Percentiles rank a stretch among this genome's conserved stretches.
Conservation (phyloP, 441 rosid genomes). For the Raphanus hybrid region DNA sequence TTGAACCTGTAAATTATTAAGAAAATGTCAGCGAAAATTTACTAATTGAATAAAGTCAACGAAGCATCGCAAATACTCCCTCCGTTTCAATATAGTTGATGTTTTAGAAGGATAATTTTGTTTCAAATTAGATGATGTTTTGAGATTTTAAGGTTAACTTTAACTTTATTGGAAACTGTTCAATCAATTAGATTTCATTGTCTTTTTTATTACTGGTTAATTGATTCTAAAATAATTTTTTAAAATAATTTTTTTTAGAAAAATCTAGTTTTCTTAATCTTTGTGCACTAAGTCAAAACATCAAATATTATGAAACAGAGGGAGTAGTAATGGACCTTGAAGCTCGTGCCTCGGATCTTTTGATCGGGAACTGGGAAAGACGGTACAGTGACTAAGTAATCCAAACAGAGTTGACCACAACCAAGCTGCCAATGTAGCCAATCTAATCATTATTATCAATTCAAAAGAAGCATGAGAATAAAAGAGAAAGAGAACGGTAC, state of each 20-base stretch:
- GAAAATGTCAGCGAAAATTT: background rate
- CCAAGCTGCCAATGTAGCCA: conserved; percentile 55
- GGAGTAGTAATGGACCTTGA: conserved; percentile 55
- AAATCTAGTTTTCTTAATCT: no score
- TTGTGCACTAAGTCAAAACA: no score
- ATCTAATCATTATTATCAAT: background rate
- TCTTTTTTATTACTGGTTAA: no score
- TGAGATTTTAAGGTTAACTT: no score
- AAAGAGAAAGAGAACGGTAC: conserved; percentile 21
- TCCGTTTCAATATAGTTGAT: no score
- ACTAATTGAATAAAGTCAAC: conserved; percentile 11
- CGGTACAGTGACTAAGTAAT: conserved; percentile 76
- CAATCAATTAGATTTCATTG: no score
- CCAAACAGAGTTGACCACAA: conserved; percentile 64
- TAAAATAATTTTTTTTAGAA: no score
- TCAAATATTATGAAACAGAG: no score
- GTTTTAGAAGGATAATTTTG: no score
- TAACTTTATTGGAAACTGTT: no score
- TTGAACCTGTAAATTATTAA: conserved; percentile 55
- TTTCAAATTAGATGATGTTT: no score
- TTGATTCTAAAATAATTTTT: no score
- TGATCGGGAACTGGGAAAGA: conserved; percentile 82
- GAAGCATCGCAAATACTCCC: background rate
- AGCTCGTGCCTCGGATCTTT: conserved; percentile 75
- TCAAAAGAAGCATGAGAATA: background rate